These are phyloP conservation scores for Hypoxylon crocopeplum DNA, from an alignment of 495 filamentous ascomycete genomes.

Conservation along the genomic window DNA sequence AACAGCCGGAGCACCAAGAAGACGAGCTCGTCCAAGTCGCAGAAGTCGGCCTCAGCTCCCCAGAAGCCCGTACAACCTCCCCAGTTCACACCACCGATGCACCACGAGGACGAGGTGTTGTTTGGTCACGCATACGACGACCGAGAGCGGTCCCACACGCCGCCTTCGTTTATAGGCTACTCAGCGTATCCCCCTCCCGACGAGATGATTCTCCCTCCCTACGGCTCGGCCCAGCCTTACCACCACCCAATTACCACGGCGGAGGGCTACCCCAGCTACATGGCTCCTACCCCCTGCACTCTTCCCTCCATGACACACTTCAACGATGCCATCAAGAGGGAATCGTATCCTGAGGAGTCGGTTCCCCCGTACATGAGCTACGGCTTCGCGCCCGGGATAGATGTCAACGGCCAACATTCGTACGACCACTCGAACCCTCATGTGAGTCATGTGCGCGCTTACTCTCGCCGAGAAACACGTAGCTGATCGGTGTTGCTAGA, in stretches of 20 bases:
- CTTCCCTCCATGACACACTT: slow-evolving; percentile 73
- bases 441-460: slow-evolving; percentile 64
- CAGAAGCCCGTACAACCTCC: slow-evolving; percentile 65
- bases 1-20: slow-evolving; percentile 58
- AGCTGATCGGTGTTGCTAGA: slow-evolving; percentile 67
- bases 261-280: slow-evolving; percentile 69
- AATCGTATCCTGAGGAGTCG: slow-evolving; percentile 65
- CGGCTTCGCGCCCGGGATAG: slow-evolving; percentile 78
- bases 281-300: slow-evolving; percentile 61
- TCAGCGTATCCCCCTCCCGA: slow-evolving; percentile 73
- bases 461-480: slow-evolving; percentile 47
- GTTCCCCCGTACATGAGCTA: slow-evolving; percentile 79
- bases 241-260: slow-evolving; percentile 65
- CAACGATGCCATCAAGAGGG: slow-evolving; percentile 67
- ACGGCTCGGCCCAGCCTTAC: slow-evolving; percentile 68
- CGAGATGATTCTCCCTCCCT: slow-evolving; percentile 68
- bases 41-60: slow-evolving; percentile 49
- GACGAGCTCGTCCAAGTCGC: slow-evolving; percentile 48
- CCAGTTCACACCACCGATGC: slow-evolving; percentile 70
- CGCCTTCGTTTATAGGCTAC: slow-evolving; percentile 71
- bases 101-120: slow-evolving; percentile 57
- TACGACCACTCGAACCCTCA: slow-evolving; percentile 71
- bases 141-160: slow-evolving; percentile 71
- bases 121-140: slow-evolving; percentile 54
- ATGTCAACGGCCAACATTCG: slow-evolving; percentile 65